phyloP scores from a whole-genome alignment of 192 early-diverging fungal genomes.

The Paraglomus brasilianum region DNA sequence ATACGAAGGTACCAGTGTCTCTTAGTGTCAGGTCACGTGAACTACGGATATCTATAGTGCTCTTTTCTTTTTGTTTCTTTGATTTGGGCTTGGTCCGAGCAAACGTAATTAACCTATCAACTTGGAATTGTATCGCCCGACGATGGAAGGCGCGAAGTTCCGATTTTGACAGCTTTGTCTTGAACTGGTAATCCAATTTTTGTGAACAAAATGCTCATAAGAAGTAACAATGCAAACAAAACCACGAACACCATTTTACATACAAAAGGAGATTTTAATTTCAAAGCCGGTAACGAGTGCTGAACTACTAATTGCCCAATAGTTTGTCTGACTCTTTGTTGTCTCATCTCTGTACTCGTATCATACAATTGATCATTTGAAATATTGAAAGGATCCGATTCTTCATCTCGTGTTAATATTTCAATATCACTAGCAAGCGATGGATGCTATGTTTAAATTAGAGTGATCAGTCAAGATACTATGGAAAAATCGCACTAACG shows the following conservation, averaged over 20 bases:
- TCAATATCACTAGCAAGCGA: no score
- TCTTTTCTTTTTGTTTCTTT: conserved; percentile 73
- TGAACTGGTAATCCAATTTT: conserved; percentile 66
- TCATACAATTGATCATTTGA: conserved; percentile 90
- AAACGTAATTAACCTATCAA: conserved; percentile 63
- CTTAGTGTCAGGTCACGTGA: conserved; percentile 88
- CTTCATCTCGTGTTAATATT: no score
- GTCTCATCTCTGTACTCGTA: conserved; percentile 57
- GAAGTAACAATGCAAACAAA: no score
- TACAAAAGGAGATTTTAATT: conserved; percentile 72
- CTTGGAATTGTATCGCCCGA: conserved; percentile 67
- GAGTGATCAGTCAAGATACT: no score
- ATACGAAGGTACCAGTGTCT: conserved; percentile 76
- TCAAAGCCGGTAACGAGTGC: conserved; percentile 86
- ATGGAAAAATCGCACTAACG: no score
- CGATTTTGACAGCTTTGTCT: conserved; percentile 72
- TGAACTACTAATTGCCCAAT: conserved; percentile 81
- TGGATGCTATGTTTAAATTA: no score
- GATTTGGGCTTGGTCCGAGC: conserved; percentile 71
- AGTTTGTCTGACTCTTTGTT: conserved; percentile 81
- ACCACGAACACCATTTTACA: conserved; percentile 28
- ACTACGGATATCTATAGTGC: conserved; percentile 70
- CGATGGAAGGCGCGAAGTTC: conserved; percentile 91
- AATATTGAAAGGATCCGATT: conserved; percentile 82
- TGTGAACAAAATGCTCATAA: no score